A percentile compares a stretch with the other conserved stretches of the same genome.
phyloP scores from a whole-genome alignment of 106 monocot species.

The Apostasia ramifera region DNA sequence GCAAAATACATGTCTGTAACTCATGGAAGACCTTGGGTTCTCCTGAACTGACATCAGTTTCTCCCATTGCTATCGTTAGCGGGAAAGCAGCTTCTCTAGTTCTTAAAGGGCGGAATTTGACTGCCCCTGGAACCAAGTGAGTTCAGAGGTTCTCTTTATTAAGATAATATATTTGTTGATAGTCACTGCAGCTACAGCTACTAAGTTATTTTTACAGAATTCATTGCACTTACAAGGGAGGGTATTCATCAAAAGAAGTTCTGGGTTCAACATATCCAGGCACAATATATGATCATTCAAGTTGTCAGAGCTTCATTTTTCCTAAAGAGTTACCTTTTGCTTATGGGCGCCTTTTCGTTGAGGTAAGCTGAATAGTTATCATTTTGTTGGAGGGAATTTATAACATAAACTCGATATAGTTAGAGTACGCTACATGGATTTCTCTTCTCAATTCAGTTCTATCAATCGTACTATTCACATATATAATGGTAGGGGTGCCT shows the following conservation, averaged over 20 bases:
- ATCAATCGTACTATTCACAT: not conserved
- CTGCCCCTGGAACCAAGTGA: slow-evolving; percentile 85
- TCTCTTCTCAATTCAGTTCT: not conserved
- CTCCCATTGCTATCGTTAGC: slow-evolving; percentile 84
- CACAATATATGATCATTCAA: slow-evolving; percentile 37
- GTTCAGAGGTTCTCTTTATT: not conserved
- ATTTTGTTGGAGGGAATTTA: not conserved
- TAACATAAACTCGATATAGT: not conserved
- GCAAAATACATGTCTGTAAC: slow-evolving; percentile 64
- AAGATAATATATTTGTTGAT: too few relatives aligned
- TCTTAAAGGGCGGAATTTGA: slow-evolving; percentile 79
- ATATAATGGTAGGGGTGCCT: not conserved
- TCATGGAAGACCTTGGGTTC: slow-evolving; percentile 78
- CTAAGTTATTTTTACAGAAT: slow-evolving; percentile 26
- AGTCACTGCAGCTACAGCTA: not conserved
- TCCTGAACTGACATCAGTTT: slow-evolving; percentile 72
- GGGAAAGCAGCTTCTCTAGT: slow-evolving; percentile 63
- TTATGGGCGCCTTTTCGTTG: slow-evolving; percentile 58
- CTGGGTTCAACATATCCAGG: slow-evolving; percentile 43
- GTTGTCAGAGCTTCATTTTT: slow-evolving; percentile 38
- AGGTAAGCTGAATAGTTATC: slow-evolving; percentile 22
- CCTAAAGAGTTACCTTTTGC: slow-evolving; percentile 25
- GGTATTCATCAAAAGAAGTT: slow-evolving; percentile 49
- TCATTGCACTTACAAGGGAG: slow-evolving; percentile 51
- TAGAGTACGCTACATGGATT: not conserved